These are phyloP conservation scores for Diospyros lotus DNA, from an alignment of 148 eudicot species.

Conservation along the genomic window DNA sequence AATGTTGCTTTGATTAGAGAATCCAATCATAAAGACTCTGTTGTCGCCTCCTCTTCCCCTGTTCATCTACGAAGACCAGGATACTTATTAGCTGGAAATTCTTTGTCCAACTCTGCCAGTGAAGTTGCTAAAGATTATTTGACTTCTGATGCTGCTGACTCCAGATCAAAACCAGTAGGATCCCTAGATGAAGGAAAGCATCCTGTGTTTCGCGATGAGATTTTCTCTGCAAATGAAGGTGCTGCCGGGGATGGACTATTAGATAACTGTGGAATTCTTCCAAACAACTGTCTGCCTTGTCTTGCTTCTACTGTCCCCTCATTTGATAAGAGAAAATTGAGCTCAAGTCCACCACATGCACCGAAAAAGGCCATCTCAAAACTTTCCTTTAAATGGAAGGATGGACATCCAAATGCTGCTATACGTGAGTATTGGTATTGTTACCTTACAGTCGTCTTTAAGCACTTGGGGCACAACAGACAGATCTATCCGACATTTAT, in stretches of 20 bases:
- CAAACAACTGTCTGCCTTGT: conserved; percentile 77
- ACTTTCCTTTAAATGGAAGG: conserved; percentile 84
- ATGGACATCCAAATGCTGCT: conserved; percentile 54
- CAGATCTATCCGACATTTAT: neutral
- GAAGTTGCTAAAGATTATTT: conserved; percentile 41
- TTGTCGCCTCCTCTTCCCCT: conserved; percentile 14
- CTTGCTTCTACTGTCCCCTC: conserved; percentile 61
- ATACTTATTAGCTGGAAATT: conserved; percentile 32
- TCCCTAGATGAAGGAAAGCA: conserved; percentile 32
- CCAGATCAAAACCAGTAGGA: conserved; percentile 21
- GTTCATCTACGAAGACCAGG: conserved; percentile 22
- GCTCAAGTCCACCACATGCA: conserved; percentile 61
- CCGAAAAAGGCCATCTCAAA: conserved; percentile 61
- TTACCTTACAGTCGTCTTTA: neutral
- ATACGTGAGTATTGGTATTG: conserved; percentile 38
- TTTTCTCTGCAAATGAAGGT: conserved; percentile 53
- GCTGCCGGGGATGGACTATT: conserved; percentile 40
- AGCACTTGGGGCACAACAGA: neutral
- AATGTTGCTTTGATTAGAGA: conserved; percentile 33
- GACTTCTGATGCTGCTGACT: conserved; percentile 15
- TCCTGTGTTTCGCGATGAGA: conserved; percentile 56
- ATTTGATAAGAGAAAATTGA: conserved; percentile 59
- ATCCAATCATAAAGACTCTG: conserved; percentile 16
- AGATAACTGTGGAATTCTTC: conserved; percentile 71
- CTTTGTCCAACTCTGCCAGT: conserved; percentile 44